Conservation (phyloP, 2,329 filamentous ascomycete species). For the Sclerotiophoma versabilis region DNA sequence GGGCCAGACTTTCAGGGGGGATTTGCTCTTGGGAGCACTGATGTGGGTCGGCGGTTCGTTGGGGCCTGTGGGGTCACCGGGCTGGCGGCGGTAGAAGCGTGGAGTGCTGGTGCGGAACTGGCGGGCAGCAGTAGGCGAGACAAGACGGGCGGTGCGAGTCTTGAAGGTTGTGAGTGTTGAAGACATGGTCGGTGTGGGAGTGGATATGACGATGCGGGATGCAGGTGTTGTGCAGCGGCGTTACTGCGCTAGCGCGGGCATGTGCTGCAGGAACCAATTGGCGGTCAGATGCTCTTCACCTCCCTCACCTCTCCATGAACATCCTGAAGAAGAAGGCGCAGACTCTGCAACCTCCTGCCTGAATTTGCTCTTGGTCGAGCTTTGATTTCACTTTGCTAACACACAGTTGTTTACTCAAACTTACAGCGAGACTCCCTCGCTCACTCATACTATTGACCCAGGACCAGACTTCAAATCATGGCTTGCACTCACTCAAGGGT, state of each 20-base stretch:
- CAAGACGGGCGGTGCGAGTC: slow-evolving; percentile 20
- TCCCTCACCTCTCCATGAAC: slow-evolving; percentile 3
- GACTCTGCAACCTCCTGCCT: slow-evolving; percentile 6
- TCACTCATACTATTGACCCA: neutral
- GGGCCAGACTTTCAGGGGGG: slow-evolving; percentile 52
- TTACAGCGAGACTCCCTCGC: neutral
- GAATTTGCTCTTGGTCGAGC: neutral
- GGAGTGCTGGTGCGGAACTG: slow-evolving; percentile 33
- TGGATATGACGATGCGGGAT: slow-evolving; percentile 36
- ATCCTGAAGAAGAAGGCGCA: neutral
- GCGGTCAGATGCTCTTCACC: neutral
- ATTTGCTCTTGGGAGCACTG: slow-evolving; percentile 47
- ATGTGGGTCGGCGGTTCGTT: slow-evolving; percentile 49
- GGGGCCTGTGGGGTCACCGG: slow-evolving; percentile 45
- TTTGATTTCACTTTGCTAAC: slow-evolving; percentile 3
- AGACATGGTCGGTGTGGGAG: slow-evolving; percentile 39
- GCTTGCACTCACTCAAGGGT: neutral
- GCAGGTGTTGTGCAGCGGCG: slow-evolving; percentile 32
- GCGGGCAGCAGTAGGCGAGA: slow-evolving; percentile 23
- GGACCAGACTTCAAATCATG: neutral
- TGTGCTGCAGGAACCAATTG: slow-evolving; percentile 11
- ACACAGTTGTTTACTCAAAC: neutral
- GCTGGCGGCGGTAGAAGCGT: slow-evolving; percentile 41
- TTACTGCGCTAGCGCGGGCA: slow-evolving; percentile 33
- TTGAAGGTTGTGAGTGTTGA: slow-evolving; percentile 29